phyloP scores from a whole-genome alignment of 768 basidiomycete genomes.

The Tricholoma furcatifolium region DNA sequence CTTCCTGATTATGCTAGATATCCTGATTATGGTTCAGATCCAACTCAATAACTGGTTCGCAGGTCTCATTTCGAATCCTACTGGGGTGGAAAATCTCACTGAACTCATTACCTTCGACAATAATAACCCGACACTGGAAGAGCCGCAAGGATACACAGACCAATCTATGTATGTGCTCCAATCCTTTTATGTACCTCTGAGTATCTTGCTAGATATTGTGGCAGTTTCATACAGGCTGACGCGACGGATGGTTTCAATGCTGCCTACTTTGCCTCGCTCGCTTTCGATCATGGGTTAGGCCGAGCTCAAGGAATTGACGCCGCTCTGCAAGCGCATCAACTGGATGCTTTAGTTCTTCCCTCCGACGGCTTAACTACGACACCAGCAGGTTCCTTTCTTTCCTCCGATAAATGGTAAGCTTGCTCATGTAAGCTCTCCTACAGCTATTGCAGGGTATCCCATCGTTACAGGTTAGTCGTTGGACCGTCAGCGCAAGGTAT shows the following conservation, averaged over 20 bases:
- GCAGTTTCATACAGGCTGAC: conserved; percentile 37
- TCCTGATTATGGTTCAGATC: conserved; percentile 33
- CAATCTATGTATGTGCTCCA: conserved; percentile 32
- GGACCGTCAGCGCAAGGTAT: not conserved
- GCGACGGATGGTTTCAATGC: conserved; percentile 41
- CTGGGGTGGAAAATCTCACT: conserved; percentile 52
- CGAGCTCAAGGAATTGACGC: conserved; percentile 55
- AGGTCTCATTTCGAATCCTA: conserved; percentile 48
- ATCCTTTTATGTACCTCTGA: not conserved
- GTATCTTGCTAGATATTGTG: not conserved
- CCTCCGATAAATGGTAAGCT: not conserved
- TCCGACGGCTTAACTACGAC: conserved; percentile 35
- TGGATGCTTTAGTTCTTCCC: conserved; percentile 56
- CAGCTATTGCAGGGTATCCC: conserved; percentile 65
- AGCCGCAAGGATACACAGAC: conserved; percentile 35
- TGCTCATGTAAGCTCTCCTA: conserved; percentile 2
- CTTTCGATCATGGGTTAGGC: conserved; percentile 45
- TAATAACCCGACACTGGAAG: conserved; percentile 49
- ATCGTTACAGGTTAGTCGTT: conserved; percentile 53
- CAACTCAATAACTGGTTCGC: conserved; percentile 50
- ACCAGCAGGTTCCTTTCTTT: conserved; percentile 32
- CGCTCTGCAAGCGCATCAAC: conserved; percentile 39
- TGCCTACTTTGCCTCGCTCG: conserved; percentile 42
- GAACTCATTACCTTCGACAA: conserved; percentile 60
- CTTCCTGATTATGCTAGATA: not conserved